Base-by-base conservation (phyloP, 192 early-diverging fungal genomes). In the Coemansia sp. region DNA sequence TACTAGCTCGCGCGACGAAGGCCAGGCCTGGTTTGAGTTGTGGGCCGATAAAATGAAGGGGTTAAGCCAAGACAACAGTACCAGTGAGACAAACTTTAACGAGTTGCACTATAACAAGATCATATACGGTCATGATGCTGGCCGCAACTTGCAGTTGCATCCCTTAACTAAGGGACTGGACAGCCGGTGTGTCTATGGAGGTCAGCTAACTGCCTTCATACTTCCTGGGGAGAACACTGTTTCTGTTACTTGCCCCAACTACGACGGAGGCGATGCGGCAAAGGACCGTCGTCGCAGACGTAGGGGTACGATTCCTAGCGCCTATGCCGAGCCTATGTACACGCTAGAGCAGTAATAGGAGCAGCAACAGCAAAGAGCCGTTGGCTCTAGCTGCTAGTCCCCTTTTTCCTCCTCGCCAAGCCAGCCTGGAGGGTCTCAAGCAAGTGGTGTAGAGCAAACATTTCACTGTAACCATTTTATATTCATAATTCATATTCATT, bases 71-170 rank as follows among this genome's bases (percentile, higher is more conserved):
- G 31, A 38, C 5, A 53, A n/a, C 47, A 40, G 34, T n/a, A 38
- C 41, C 7, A 18, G 24, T 27, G 10, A n/a, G 46, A n/a, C 50
- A 27, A 53, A 62, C 38, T 83, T 73, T 63, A 57, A 22, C n/a
- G 61, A 77, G 41, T 69, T 80, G 38, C 62, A 69, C 16, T 76
- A 64, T 38, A 72, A 71, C 58, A 74, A 79, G 57, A 67, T 91
- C 12, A 86, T 87, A 20, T 93, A 92, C 74, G 92, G 92, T 0
- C 92, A 93, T 74, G 90, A 89, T 62, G 89, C 92, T 29, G 71
- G 85, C 3, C 71, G 89, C 33, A 82, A 77, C 9, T 71, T 93
- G 31, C 84, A 89, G 55, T 58, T 92, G 16, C 79, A 83, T 66
- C 39, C 61, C 0, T 81, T 83, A 53, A 85, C 89, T 3, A 85